Evolutionary conservation across 331 rosid species (phyloP).

Genomic region (Cydonia oblonga): DNA sequence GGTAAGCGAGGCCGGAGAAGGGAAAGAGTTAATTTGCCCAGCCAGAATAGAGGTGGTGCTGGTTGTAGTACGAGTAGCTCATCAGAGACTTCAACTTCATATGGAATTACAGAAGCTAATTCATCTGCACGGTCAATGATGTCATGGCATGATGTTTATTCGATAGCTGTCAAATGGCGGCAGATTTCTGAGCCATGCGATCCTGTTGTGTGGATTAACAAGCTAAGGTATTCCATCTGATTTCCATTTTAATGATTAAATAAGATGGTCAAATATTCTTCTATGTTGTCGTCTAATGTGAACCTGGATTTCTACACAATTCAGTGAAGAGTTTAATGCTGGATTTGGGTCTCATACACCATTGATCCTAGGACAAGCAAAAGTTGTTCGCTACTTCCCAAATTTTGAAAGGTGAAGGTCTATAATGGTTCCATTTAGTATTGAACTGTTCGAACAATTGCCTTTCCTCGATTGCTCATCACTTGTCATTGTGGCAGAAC

Average conservation of each 20-base stretch:
- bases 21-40: conserved; percentile 52
- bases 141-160: conserved; percentile 78
- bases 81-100: conserved; percentile 48
- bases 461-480: conserved; percentile 9
- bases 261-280: not conserved
- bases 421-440: not conserved
- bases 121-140: conserved; percentile 44
- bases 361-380: conserved; percentile 91
- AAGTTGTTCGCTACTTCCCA: conserved; percentile 79
- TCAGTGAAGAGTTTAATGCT: conserved; percentile 74
- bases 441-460: not conserved
- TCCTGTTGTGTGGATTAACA: conserved; percentile 95
- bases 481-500: conserved; percentile 48
- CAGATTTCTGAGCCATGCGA: conserved; percentile 97
- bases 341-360: conserved; percentile 93
- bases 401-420: conserved; percentile 62
- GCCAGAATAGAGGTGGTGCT: conserved; percentile 95
- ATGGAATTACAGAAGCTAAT: conserved; percentile 49
- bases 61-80: conserved; percentile 83
- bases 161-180: conserved; percentile 88
- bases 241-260: not conserved
- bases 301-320: not conserved
- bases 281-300: not conserved
- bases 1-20: conserved; percentile 77
- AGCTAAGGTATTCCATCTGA: conserved; percentile 50